Percentiles rank a stretch among this genome's conserved stretches.
Conservation (phyloP, 306 rosid species). For the Glycine latifolia region DNA sequence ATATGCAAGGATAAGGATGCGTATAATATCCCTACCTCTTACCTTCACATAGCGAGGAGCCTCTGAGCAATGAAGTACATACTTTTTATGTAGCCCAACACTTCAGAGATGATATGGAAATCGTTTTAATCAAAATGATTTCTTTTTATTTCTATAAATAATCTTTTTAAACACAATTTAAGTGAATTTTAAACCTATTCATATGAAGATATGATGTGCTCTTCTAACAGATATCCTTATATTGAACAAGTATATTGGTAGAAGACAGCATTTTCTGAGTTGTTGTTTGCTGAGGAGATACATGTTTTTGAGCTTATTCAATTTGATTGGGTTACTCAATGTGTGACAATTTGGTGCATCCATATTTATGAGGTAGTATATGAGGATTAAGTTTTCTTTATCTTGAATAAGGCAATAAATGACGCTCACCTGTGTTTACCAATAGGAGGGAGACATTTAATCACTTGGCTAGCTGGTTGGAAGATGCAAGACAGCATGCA, state of each 20-base stretch:
- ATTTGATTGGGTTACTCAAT: constrained; percentile 24
- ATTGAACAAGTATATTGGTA: not conserved
- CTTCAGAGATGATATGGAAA: constrained; percentile 22
- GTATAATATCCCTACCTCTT: too few species aligned
- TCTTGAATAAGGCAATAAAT: constrained; percentile 25
- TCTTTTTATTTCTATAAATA: constrained; percentile 9
- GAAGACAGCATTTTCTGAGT: constrained; percentile 7
- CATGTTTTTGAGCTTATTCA: constrained; percentile 7
- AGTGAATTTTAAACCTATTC: constrained; percentile 12
- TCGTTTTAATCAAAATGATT: constrained; percentile 16
- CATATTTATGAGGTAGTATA: constrained; percentile 24
- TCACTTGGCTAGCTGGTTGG: constrained; percentile 99
- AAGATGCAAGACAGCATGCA: constrained; percentile 99
- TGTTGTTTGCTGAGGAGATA: constrained; percentile 5
- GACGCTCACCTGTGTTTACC: constrained; percentile 27
- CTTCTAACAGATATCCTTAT: not conserved
- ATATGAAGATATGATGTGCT: constrained; percentile 1
- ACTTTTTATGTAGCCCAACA: not conserved
- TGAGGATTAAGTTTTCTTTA: not conserved
- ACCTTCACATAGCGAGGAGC: too few species aligned
- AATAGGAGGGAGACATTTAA: constrained; percentile 96
- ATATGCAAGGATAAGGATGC: too few species aligned
- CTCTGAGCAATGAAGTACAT: too few species aligned
- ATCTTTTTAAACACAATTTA: constrained; percentile 21
- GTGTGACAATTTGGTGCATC: not conserved